A percentile compares a stretch with the other conserved stretches of the same genome.
phyloP scores from a whole-genome alignment of 495 filamentous ascomycete genomes.

The Podospora pseudopauciseta region DNA sequence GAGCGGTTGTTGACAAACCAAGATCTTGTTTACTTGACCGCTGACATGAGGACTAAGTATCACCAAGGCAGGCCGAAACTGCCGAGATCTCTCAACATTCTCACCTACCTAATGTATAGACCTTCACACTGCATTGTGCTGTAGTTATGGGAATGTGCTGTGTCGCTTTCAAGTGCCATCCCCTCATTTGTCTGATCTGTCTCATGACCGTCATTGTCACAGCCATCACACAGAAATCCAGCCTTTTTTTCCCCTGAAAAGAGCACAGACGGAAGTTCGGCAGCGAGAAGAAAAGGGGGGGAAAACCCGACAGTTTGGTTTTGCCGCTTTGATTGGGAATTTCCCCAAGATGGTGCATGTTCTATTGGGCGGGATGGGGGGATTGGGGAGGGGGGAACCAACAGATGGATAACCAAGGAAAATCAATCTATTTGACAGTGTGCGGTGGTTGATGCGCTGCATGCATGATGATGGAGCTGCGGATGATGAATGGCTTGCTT shows the following conservation, averaged over 20 bases:
- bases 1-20: too few relatives aligned
- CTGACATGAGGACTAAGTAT: too few relatives aligned
- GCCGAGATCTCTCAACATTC: too few relatives aligned
- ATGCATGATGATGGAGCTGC: not conserved
- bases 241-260: not conserved
- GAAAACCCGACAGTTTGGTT: slow-evolving; percentile 14
- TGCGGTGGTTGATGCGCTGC: not conserved
- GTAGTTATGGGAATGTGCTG: not conserved
- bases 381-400: not conserved
- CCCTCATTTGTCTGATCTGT: not conserved
- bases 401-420: not conserved
- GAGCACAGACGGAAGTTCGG: not conserved
- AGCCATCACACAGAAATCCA: not conserved
- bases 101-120: not conserved
- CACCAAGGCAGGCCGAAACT: too few relatives aligned
- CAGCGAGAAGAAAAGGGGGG: not conserved
- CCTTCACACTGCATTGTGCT: not conserved
- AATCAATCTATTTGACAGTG: slow-evolving; percentile 1
- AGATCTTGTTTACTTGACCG: too few relatives aligned
- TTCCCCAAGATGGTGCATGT: not conserved
- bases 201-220: not conserved
- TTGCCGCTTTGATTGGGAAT: slow-evolving; percentile 10
- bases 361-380: not conserved
- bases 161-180: not conserved
- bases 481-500: too few relatives aligned